Percentiles rank a stretch among this genome's conserved stretches.
Evolutionary conservation across 1,284 basidiomycete genomes (phyloP).

Genomic region (Vanrija humicola): DNA sequence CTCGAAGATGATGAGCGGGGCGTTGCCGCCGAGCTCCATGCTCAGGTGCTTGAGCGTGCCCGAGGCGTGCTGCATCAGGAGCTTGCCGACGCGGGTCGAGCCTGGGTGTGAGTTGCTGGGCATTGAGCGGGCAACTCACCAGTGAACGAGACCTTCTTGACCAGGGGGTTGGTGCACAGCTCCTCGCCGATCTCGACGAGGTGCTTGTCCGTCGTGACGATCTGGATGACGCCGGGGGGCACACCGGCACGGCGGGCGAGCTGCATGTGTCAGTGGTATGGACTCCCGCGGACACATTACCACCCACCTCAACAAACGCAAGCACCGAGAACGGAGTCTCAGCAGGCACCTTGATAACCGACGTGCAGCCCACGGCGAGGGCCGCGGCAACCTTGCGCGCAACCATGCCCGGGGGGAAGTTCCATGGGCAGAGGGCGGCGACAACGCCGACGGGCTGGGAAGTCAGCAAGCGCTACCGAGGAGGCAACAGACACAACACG

Average conservation of each 20-base stretch:
- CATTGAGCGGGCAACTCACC: no score
- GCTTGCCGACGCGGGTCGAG: slow-evolving; percentile 81
- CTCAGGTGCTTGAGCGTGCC: slow-evolving; percentile 86
- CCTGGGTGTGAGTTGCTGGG: slow-evolving; percentile 37
- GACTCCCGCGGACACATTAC: no score
- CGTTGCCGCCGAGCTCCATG: slow-evolving; percentile 68
- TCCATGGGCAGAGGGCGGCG: slow-evolving; percentile 47
- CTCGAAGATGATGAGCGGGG: slow-evolving; percentile 83
- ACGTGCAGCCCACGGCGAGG: slow-evolving; percentile 88
- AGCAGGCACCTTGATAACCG: slow-evolving; percentile 88
- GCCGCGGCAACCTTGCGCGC: slow-evolving; percentile 55
- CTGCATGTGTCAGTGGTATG: slow-evolving; percentile 25
- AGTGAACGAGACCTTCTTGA: slow-evolving; percentile 90
- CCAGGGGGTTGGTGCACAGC: slow-evolving; percentile 44
- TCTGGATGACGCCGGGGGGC: slow-evolving; percentile 91
- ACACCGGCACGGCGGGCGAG: slow-evolving; percentile 83
- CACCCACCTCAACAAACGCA: slow-evolving; percentile 51
- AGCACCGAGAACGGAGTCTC: slow-evolving; percentile 92
- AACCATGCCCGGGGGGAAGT: slow-evolving; percentile 70
- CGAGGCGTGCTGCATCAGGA: slow-evolving; percentile 78
- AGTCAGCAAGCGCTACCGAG: slow-evolving; percentile 1
- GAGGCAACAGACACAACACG: no score
- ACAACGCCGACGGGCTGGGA: slow-evolving; percentile 34
- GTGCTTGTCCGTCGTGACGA: slow-evolving; percentile 59
- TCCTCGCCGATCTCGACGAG: slow-evolving; percentile 25